phyloP scores from a whole-genome alignment of 345 rosid species.

The Arabidopsis suecica region DNA sequence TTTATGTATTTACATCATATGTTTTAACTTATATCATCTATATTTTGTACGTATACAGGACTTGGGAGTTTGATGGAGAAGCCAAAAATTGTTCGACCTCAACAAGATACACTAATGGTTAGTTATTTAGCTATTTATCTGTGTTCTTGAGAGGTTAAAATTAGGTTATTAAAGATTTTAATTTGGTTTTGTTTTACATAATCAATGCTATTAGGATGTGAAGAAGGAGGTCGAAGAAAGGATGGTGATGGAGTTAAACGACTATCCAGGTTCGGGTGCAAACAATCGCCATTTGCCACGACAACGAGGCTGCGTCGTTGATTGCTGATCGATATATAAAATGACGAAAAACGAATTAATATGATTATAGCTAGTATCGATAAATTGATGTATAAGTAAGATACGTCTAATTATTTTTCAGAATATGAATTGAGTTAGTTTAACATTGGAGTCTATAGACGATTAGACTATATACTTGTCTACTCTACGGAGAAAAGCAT shows the following conservation, averaged over 20 bases:
- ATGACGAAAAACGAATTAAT: background rate
- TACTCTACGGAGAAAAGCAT: background rate
- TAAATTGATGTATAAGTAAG: slow-evolving; percentile 1
- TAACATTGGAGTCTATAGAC: slow-evolving; percentile 5
- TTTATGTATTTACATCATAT: background rate
- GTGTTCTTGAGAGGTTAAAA: background rate
- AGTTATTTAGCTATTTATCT: slow-evolving; percentile 3
- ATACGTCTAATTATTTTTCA: slow-evolving; percentile 7
- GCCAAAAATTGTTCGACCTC: slow-evolving; percentile 9
- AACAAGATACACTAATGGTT: slow-evolving; percentile 31
- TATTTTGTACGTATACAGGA: slow-evolving; percentile 45
- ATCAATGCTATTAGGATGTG: slow-evolving; percentile 10
- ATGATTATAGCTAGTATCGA: background rate
- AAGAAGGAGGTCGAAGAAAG: slow-evolving; percentile 40
- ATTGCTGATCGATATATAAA: slow-evolving; percentile 37
- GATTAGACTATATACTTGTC: background rate
- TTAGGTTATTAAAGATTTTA: background rate
- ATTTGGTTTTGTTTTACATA: background rate
- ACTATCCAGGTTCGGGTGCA: slow-evolving; percentile 79
- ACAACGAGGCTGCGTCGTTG: slow-evolving; percentile 50
- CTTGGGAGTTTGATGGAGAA: slow-evolving; percentile 48
- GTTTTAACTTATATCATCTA: background rate
- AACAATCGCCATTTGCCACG: slow-evolving; percentile 79
- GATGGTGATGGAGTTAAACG: slow-evolving; percentile 54
- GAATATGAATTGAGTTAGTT: slow-evolving; percentile 11